Percentiles rank a stretch among this genome's conserved stretches.
Conservation (phyloP, 2,329 filamentous ascomycete species). For the Fusarium torreyae region DNA sequence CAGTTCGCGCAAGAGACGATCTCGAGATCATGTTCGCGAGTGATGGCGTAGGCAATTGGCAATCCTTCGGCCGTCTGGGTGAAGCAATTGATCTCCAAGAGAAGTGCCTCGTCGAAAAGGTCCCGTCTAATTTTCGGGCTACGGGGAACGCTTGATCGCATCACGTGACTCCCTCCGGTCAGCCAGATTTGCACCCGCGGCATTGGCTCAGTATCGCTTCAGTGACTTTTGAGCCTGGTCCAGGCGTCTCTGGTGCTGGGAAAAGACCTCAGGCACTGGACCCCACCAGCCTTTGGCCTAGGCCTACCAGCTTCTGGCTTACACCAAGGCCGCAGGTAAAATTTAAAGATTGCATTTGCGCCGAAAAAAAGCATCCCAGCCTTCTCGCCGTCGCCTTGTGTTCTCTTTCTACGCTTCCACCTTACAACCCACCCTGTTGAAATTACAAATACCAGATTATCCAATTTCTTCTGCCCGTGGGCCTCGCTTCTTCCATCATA, state of each 20-base stretch:
- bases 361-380: constrained; percentile 44
- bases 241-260: constrained; percentile 21
- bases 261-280: constrained; percentile 39
- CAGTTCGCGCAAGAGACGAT: constrained; percentile 71
- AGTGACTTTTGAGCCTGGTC: constrained; percentile 38
- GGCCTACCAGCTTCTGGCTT: constrained; percentile 44
- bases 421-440: constrained; percentile 12
- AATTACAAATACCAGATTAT: not conserved
- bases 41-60: constrained; percentile 71
- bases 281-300: constrained; percentile 39
- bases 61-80: constrained; percentile 60
- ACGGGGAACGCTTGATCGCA: constrained; percentile 44
- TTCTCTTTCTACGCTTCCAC: constrained; percentile 11
- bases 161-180: constrained; percentile 57
- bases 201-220: constrained; percentile 44
- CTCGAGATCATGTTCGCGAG: constrained; percentile 74
- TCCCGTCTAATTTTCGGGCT: constrained; percentile 63
- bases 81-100: constrained; percentile 58
- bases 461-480: constrained; percentile 4
- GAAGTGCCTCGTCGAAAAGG: constrained; percentile 61
- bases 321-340: constrained; percentile 46
- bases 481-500: constrained; percentile 22
- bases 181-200: constrained; percentile 50
- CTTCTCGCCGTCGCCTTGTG: constrained; percentile 26
- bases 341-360: constrained; percentile 48